These are phyloP conservation scores for Lentinula edodes DNA, from an alignment of 768 basidiomycete species.

Conservation along the genomic window DNA sequence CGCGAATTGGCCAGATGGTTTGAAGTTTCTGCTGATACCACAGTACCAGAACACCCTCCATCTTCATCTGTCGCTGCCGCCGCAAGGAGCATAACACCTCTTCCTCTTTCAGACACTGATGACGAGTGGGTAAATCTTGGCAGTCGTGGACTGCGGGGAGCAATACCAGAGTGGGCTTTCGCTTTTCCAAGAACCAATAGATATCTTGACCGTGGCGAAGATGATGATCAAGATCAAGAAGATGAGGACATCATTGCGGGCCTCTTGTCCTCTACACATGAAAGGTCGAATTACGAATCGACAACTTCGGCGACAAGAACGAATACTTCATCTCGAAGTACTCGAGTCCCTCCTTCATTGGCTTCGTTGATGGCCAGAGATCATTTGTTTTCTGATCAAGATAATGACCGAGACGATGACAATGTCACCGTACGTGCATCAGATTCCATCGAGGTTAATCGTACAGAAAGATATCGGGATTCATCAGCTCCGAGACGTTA, in stretches of 20 bases:
- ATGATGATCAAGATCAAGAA: conserved; percentile 1
- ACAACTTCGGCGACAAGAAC: too few species aligned
- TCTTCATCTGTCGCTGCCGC: too few species aligned
- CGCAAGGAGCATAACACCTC: neutral
- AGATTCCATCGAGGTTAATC: neutral
- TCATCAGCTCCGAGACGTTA: neutral
- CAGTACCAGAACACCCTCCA: neutral
- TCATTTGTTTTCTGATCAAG: neutral
- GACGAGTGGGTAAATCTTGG: neutral
- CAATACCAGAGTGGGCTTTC: neutral
- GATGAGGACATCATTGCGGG: neutral
- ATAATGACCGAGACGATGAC: neutral
- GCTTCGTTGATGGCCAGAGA: neutral
- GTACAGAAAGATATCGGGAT: neutral
- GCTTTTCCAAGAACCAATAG: neutral
- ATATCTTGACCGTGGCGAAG: neutral
- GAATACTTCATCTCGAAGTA: too few species aligned
- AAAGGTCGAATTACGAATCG: neutral
- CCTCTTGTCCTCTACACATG: neutral
- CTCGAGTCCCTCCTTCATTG: neutral
- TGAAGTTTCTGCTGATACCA: neutral
- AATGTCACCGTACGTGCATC: neutral
- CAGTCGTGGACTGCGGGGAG: neutral
- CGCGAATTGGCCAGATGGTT: conserved; percentile 3
- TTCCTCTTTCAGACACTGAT: neutral